These are phyloP conservation scores for Umbelopsis sp. DNA, from an alignment of 192 early-diverging fungal genomes.

Conservation along the genomic window DNA sequence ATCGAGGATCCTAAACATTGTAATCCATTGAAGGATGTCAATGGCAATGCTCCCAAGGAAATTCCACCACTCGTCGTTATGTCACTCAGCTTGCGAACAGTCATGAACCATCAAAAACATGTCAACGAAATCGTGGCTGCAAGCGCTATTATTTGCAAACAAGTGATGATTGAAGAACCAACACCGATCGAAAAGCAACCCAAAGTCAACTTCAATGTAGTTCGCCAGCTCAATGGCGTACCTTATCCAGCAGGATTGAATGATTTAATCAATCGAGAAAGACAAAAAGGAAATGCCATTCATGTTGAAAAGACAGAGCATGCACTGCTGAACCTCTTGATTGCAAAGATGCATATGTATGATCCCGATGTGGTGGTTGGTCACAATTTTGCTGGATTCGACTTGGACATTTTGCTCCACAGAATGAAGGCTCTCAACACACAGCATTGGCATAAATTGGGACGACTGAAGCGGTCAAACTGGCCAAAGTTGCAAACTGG, in stretches of 20 bases:
- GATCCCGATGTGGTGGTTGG: slow-evolving; percentile 96
- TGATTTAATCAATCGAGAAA: slow-evolving; percentile 48
- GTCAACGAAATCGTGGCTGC: slow-evolving; percentile 89
- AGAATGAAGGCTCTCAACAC: slow-evolving; percentile 85
- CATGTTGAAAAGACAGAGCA: slow-evolving; percentile 69
- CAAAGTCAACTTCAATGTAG: slow-evolving; percentile 60
- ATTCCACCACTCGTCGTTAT: slow-evolving; percentile 83
- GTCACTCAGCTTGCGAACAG: slow-evolving; percentile 83
- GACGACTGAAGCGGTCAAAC: slow-evolving; percentile 75
- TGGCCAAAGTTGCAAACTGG: slow-evolving; percentile 87
- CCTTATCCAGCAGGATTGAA: slow-evolving; percentile 85
- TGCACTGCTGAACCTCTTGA: slow-evolving; percentile 77
- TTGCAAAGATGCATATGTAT: slow-evolving; percentile 69
- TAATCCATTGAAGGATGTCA: slow-evolving; percentile 55
- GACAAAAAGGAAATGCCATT: slow-evolving; percentile 43
- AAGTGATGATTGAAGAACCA: slow-evolving; percentile 62
- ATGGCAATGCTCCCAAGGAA: slow-evolving; percentile 39
- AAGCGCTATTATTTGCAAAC: slow-evolving; percentile 73
- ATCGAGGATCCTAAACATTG: slow-evolving; percentile 75
- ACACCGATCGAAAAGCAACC: slow-evolving; percentile 45
- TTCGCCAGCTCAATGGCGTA: slow-evolving; percentile 72
- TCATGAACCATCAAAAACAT: slow-evolving; percentile 78
- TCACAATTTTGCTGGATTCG: slow-evolving; percentile 97
- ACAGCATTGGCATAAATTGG: slow-evolving; percentile 86
- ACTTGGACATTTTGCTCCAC: slow-evolving; percentile 89